Evolutionary conservation across 1,139 yeast species (phyloP), one percentile per base, ranked within the genome.

Genomic region (Yarrowia galli): DNA sequence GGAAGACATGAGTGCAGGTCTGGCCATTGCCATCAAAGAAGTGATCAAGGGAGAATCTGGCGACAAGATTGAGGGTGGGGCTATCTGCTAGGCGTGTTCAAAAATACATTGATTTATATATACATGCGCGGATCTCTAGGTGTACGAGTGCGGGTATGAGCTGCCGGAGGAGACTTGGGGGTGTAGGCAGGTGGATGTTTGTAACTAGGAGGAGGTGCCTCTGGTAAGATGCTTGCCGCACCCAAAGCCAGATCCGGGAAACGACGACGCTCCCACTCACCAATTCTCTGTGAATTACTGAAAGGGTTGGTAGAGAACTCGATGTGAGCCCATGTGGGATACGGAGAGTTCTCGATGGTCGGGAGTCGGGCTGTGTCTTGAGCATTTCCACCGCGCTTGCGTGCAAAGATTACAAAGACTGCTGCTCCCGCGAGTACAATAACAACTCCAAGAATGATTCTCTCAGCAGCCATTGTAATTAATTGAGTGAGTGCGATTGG

Each of bases 21-120:
- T 61, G 56, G 56, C 22, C 12, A 48, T 48, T 46, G 43, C 56
- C 6, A 16, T 61, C 15, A 61, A 46, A 20, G 56, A 46, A 56
- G 56, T 61, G 7, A 56, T 46, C 16, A 38, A 61, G 23, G 54
- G 66, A 13, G 38, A 18, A 1, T 28, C 40, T 0, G 64, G 51
- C 1, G 38, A 25, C 7, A 58, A 58, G 42, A 10, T 43, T 18
- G 36, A 42, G 28, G 64, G 64, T 12, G 64, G 64, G 7, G 38
- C 64, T 28, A 43, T 43, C 10, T 58, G 64, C 16, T 58, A 16
- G 9, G 38, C 12, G 3, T 6, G 2, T 3, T 7, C 3, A n/a
- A n/a, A 23, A 40, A 23, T 25, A 12, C 35, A 49, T 28, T 28
- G 32, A 22, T 8, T 15, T 51, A 51, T 32, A 18, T 51, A 51